phyloP scores from a whole-genome alignment of 805 yeast species.

The Starmerella potacharoeniae region DNA sequence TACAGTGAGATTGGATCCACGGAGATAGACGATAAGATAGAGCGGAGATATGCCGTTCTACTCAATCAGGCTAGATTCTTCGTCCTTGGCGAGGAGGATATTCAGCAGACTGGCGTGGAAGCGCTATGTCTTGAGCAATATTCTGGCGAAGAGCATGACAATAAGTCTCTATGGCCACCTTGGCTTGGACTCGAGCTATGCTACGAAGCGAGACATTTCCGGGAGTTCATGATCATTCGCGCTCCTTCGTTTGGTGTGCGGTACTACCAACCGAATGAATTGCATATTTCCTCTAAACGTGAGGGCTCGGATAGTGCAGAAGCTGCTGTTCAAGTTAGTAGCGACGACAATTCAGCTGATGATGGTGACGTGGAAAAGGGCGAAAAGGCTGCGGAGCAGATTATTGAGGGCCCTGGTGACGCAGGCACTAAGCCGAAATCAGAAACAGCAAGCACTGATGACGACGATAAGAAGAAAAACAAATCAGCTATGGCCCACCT shows the following conservation, averaged over 20 bases:
- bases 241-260: conserved; percentile 52
- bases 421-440: conserved; percentile 11
- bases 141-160: conserved; percentile 45
- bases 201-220: conserved; percentile 40
- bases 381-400: conserved; percentile 5
- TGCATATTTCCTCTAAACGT: conserved; percentile 30
- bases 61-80: conserved; percentile 62
- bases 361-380: neutral
- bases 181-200: conserved; percentile 71
- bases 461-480: conserved; percentile 9
- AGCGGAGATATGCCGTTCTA: conserved; percentile 59
- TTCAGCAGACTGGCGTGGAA: conserved; percentile 52
- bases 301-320: neutral
- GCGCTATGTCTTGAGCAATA: conserved; percentile 31
- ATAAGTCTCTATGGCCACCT: conserved; percentile 61
- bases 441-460: neutral
- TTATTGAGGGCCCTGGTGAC: neutral
- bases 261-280: conserved; percentile 42
- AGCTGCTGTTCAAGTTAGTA: conserved; percentile 4
- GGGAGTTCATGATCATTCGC: conserved; percentile 45
- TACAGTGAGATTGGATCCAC: conserved; percentile 31
- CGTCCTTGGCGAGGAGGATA: conserved; percentile 45
- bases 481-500: conserved; percentile 11
- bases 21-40: conserved; percentile 35
- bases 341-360: conserved; percentile 6